Evolutionary conservation across 176 grass and related monocot species (phyloP).

Genomic region (Hsuehochloa calcarea): DNA sequence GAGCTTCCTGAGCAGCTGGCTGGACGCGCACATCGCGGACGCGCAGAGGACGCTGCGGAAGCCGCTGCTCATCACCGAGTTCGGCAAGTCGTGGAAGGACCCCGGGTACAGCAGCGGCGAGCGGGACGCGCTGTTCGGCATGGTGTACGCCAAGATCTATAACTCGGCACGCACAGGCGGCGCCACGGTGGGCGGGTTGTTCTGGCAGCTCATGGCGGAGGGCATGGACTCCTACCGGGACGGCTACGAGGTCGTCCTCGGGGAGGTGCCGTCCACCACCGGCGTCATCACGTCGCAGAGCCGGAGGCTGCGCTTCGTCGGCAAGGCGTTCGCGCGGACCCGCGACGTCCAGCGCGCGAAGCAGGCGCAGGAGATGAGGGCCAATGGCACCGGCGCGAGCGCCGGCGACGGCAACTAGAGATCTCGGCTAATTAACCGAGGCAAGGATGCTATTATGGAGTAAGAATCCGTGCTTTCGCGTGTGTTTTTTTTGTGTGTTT

Average conservation of each 20-base stretch:
- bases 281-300: conserved; percentile 63
- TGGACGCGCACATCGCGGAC: conserved; percentile 74
- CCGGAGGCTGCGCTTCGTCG: conserved; percentile 48
- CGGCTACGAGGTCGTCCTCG: conserved; percentile 82
- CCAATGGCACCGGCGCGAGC: neutral
- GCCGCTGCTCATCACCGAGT: conserved; percentile 81
- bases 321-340: conserved; percentile 37
- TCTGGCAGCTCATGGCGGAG: conserved; percentile 79
- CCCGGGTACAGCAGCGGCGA: conserved; percentile 53
- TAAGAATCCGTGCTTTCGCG: neutral
- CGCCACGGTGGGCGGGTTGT: conserved; percentile 55
- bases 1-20: conserved; percentile 63
- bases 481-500: neutral
- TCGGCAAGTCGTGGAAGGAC: conserved; percentile 76
- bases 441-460: neutral
- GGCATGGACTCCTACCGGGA: conserved; percentile 91
- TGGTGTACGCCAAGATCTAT: conserved; percentile 74
- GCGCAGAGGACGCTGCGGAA: conserved; percentile 51
- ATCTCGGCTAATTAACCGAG: neutral
- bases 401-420: conserved; percentile 10
- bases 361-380: conserved; percentile 16
- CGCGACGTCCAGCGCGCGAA: neutral
- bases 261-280: conserved; percentile 52
- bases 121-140: conserved; percentile 63
- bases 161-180: conserved; percentile 59